Percentiles rank a stretch among this genome's conserved stretches.
phyloP scores from a whole-genome alignment of 257 asterid genomes.

The Solanum verrucosum region DNA sequence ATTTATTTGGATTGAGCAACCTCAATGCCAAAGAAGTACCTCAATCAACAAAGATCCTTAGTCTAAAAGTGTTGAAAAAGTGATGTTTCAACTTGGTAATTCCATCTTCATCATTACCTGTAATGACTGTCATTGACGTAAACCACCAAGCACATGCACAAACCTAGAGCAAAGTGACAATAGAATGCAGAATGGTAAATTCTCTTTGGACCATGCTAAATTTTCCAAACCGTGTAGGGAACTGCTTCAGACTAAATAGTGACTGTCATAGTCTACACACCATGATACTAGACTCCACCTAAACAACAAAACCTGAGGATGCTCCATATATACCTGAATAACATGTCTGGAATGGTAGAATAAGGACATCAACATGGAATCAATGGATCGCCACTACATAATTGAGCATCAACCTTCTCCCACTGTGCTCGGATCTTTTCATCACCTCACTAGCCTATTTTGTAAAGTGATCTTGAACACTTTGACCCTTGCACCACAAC shows the following conservation, averaged over 20 bases:
- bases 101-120: neutral
- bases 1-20: neutral
- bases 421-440: neutral
- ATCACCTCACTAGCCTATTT: neutral
- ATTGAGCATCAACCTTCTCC: neutral
- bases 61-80: neutral
- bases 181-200: neutral
- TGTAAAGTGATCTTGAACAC: neutral
- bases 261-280: neutral
- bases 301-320: neutral
- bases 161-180: neutral
- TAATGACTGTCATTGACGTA: neutral
- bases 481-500: neutral
- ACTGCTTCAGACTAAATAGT: neutral
- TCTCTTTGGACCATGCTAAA: neutral
- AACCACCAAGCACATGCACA: neutral
- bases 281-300: neutral
- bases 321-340: neutral
- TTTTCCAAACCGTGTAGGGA: neutral
- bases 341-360: neutral
- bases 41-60: neutral
- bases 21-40: neutral
- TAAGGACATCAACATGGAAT: neutral
- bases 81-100: neutral
- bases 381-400: neutral